These are phyloP conservation scores for Petunia axillaris DNA, from an alignment of 257 asterid genomes.

Conservation along the genomic window DNA sequence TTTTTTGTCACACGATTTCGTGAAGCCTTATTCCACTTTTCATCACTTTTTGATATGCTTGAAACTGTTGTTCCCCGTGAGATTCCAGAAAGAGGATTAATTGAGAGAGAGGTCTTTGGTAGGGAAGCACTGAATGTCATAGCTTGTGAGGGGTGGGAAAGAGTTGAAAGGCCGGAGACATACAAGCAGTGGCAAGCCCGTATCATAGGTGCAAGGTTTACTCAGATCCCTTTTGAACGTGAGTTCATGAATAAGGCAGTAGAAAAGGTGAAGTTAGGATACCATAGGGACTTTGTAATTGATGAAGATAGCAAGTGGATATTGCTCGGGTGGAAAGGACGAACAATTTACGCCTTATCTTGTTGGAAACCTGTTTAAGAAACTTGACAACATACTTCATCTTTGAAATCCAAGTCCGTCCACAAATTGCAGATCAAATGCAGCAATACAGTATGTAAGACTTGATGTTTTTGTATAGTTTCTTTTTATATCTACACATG, in stretches of 20 bases:
- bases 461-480: not conserved
- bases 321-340: conserved; percentile 87
- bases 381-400: not conserved
- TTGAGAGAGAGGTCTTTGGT: conserved; percentile 73
- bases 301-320: conserved; percentile 76
- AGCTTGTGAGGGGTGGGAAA: conserved; percentile 87
- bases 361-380: conserved; percentile 69
- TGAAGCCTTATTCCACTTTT: conserved; percentile 74
- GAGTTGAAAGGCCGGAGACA: conserved; percentile 79
- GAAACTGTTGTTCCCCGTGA: conserved; percentile 63
- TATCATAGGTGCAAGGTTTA: conserved; percentile 60
- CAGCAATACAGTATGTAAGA: not conserved
- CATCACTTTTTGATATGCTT: conserved; percentile 73
- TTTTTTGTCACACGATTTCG: conserved; percentile 72
- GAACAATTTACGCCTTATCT: conserved; percentile 65
- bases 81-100: conserved; percentile 54
- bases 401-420: not conserved
- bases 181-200: conserved; percentile 86
- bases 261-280: conserved; percentile 48
- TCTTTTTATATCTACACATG: not conserved
- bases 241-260: conserved; percentile 42
- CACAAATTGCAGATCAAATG: conserved; percentile 17
- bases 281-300: conserved; percentile 69
- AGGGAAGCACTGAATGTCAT: conserved; percentile 74
- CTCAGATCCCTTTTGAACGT: conserved; percentile 49